Evolutionary conservation across 106 monocot genomes (phyloP), one percentile per base, ranked within the genome.

Genomic region (Iris macrosiphon): DNA sequence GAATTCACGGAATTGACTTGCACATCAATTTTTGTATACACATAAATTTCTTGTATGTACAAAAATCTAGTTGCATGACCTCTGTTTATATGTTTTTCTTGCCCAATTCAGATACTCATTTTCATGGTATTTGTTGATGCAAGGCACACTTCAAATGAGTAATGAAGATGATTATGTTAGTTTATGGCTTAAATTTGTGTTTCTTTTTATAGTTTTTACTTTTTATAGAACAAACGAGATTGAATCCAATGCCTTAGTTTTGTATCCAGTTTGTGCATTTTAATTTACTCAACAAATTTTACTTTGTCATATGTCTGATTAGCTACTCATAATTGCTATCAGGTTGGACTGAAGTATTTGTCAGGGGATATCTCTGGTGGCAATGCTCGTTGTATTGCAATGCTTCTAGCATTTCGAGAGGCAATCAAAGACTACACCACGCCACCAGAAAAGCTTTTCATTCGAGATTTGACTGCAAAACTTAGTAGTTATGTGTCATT

Each of bases 301-400:
- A 2, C 6, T 33, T 32, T 34, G 2, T 1, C 5, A 14, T n/a
- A 19, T 5, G 1, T 50, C 27, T 52, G 23, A 67, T 43, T 48
- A 4, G 8, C 41, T 59, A 14, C 18, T 65, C 0, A 31, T 15
- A 45, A 62, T 26, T 50, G 37, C 48, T 64, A 45, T 67, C 75
- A 98, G 96, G 90, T 87, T 72, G 96, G 96, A 14, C 74, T 98
- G 59, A 82, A 98, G 47, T 98, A 78, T 69, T 67, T 87, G 37
- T 62, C 86, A 17, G 86, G 90, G 25, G 72, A 83, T 57, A 75
- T 87, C 24, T 61, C 83, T 67, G 96, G 96, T 61, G 90, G 90
- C 42, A 98, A 98, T 78, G 77, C 65, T 31, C 86, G 96, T 41
- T 98, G 96, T 30, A 74, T 87, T 62, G 86, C 80, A 38, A 98